Percentiles rank a stretch among this genome's conserved stretches.
These are phyloP conservation scores for Aspergillus indologenus DNA, from an alignment of 495 filamentous ascomycete genomes.

Conservation along the genomic window DNA sequence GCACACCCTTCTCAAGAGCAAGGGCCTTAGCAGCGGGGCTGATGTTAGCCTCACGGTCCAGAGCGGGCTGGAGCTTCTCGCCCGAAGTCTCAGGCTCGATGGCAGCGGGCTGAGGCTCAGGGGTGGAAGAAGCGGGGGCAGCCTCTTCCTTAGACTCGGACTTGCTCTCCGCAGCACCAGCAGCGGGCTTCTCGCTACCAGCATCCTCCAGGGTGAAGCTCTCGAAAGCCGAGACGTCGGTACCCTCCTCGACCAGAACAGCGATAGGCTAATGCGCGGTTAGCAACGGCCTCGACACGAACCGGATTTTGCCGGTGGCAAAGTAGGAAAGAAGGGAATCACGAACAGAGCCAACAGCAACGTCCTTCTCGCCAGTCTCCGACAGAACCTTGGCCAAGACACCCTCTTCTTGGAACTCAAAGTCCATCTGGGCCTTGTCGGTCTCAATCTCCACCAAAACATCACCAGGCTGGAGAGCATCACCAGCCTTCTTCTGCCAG, in stretches of 20 bases:
- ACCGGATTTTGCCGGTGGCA: not conserved
- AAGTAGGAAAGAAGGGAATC: conserved; percentile 9
- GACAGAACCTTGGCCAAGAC: conserved; percentile 92
- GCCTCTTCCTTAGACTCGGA: conserved; percentile 57
- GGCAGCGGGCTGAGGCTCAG: conserved; percentile 54
- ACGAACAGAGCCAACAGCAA: conserved; percentile 91
- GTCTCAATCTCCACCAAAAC: conserved; percentile 99
- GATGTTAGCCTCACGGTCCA: conserved; percentile 74
- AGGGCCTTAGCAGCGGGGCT: conserved; percentile 74
- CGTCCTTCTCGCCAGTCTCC: conserved; percentile 90
- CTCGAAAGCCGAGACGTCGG: conserved; percentile 81
- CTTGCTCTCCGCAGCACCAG: conserved; percentile 58
- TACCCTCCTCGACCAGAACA: conserved; percentile 86
- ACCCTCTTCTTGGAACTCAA: conserved; percentile 99
- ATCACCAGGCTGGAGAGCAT: conserved; percentile 83
- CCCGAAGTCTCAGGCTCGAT: conserved; percentile 71
- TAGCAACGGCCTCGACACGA: conserved; percentile 4
- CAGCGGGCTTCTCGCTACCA: conserved; percentile 72
- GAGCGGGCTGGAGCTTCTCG: conserved; percentile 74
- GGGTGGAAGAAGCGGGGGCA: conserved; percentile 53
- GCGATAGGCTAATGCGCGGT: conserved; percentile 75
- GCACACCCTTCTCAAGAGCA: conserved; percentile 81
- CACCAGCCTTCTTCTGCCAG: conserved; percentile 97
- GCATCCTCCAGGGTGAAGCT: conserved; percentile 86
- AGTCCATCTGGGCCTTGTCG: conserved; percentile 99